Percentiles rank a stretch among this genome's conserved stretches.
Conservation (phyloP, 257 asterid genomes). For the Scutellaria minor region DNA sequence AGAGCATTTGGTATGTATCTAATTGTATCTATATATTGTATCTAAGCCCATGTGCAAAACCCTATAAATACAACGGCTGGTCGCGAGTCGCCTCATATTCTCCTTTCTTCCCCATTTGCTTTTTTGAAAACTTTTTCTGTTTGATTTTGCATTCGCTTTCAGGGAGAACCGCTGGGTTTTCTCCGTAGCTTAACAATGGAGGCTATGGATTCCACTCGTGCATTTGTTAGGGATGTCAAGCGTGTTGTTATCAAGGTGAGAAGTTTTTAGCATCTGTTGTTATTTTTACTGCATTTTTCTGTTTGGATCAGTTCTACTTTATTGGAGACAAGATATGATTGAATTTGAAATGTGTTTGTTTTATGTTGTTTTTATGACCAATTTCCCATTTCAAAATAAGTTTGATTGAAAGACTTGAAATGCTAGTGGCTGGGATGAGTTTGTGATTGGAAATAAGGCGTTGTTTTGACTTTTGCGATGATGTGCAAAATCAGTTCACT, state of each 20-base stretch:
- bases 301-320: neutral
- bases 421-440: conserved; percentile 6
- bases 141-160: neutral
- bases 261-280: neutral
- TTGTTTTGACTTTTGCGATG: too few species aligned
- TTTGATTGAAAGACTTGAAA: neutral
- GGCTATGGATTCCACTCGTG: conserved; percentile 48
- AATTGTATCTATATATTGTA: neutral
- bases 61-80: conserved; percentile 32
- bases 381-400: neutral
- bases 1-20: neutral
- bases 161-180: neutral
- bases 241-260: conserved; percentile 54
- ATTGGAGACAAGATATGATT: neutral
- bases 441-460: neutral
- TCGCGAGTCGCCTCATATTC: conserved; percentile 40
- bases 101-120: conserved; percentile 11
- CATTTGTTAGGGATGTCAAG: conserved; percentile 52
- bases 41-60: conserved; percentile 33
- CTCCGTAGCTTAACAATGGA: conserved; percentile 39
- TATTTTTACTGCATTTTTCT: conserved; percentile 26
- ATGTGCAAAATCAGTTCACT: neutral
- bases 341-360: neutral
- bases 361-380: neutral
- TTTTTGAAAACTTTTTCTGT: too few species aligned